A percentile compares a stretch with the other conserved stretches of the same genome.
Evolutionary conservation across 2,329 filamentous ascomycete species (phyloP).

Genomic region (Phialophora macrospora): DNA sequence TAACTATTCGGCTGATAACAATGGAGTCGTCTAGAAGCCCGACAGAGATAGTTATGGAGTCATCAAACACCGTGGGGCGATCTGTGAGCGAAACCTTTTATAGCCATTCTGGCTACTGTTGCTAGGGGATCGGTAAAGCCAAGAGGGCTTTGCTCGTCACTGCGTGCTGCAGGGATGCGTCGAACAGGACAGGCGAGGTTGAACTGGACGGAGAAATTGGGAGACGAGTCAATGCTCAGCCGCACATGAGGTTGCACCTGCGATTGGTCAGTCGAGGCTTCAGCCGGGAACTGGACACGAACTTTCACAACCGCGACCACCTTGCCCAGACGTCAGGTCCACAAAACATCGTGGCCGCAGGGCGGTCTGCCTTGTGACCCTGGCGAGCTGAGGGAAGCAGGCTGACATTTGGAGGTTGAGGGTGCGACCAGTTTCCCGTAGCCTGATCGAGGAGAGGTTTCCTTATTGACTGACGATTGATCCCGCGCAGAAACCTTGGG

Average conservation of each 20-base stretch:
- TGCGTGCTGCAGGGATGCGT: neutral
- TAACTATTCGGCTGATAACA: neutral
- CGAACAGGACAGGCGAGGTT: neutral
- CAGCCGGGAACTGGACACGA: constrained; percentile 2
- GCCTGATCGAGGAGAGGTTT: neutral
- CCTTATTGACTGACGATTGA: neutral
- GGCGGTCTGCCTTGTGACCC: neutral
- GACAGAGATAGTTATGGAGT: neutral
- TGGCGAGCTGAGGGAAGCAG: constrained; percentile 3
- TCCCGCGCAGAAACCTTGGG: neutral
- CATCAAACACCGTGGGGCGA: neutral
- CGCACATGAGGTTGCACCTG: neutral
- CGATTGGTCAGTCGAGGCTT: constrained; percentile 2
- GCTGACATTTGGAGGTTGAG: neutral
- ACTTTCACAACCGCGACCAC: neutral
- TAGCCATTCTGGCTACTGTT: neutral
- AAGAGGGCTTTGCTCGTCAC: neutral
- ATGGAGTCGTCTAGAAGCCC: neutral
- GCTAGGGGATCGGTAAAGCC: neutral
- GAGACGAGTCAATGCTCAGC: neutral
- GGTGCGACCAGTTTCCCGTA: neutral
- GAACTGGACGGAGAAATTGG: neutral
- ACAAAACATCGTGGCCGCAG: neutral
- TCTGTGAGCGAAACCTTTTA: neutral
- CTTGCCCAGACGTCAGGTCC: neutral